A percentile compares a stretch with the other conserved stretches of the same genome.
phyloP scores from a whole-genome alignment of 116 monocot genomes.

The Trichopus zeylanicus region DNA sequence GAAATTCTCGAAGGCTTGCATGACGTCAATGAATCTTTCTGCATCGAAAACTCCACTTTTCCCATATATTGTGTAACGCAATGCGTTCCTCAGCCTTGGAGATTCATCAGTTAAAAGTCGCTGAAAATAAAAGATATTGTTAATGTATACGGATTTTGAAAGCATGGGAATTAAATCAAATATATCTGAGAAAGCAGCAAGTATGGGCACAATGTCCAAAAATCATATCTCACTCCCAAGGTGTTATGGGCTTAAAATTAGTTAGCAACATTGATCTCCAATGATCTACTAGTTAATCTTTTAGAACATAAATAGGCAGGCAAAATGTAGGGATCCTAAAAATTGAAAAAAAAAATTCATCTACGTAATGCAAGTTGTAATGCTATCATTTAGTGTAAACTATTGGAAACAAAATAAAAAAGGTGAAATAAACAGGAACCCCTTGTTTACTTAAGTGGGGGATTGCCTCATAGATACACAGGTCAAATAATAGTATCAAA shows the following conservation, averaged over 20 bases:
- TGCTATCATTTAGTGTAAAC: too few species aligned
- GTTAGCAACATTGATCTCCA: too few species aligned
- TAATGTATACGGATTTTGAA: background rate
- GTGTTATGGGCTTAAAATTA: too few species aligned
- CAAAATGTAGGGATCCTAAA: background rate
- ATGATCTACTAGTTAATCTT: background rate
- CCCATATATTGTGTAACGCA: slow-evolving; percentile 94
- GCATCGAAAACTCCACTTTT: slow-evolving; percentile 95
- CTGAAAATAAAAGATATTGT: slow-evolving; percentile 26
- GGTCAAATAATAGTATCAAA: too few species aligned
- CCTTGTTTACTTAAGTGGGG: too few species aligned
- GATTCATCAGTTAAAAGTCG: slow-evolving; percentile 98
- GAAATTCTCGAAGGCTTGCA: slow-evolving; percentile 99
- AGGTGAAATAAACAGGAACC: too few species aligned
- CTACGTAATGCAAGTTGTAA: background rate
- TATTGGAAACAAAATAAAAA: too few species aligned
- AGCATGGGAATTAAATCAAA: too few species aligned
- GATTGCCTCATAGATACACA: too few species aligned
- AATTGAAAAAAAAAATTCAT: background rate
- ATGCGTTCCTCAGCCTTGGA: slow-evolving; percentile 67
- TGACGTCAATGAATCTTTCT: slow-evolving; percentile 98
- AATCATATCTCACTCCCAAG: too few species aligned
- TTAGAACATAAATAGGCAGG: background rate
- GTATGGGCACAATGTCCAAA: too few species aligned
- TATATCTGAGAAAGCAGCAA: too few species aligned